These are phyloP conservation scores for Hypoxylon sp. DNA, from an alignment of 2,329 filamentous ascomycete species.

Conservation along the genomic window DNA sequence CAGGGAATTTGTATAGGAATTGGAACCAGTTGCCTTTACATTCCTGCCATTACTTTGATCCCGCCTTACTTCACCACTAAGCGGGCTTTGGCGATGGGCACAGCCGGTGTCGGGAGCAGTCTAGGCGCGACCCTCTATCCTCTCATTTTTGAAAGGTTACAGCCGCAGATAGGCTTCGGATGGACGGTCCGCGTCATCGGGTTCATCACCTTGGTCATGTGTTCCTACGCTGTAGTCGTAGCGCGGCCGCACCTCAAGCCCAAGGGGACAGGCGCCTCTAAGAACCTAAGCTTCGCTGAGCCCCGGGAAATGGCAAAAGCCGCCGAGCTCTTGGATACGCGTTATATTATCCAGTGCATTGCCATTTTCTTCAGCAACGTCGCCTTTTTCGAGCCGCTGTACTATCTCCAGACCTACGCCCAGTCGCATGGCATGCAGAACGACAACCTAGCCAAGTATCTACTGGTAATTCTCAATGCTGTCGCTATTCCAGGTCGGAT, in stretches of 20 bases:
- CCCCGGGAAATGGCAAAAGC: conserved; percentile 2
- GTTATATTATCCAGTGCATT: conserved; percentile 2
- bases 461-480: conserved; percentile 14
- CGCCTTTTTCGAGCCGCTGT: conserved; percentile 12
- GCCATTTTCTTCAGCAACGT: conserved; percentile 15
- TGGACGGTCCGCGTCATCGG: conserved; percentile 14
- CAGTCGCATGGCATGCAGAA: conserved; percentile 13
- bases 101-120: conserved; percentile 3
- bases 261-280: neutral
- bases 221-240: conserved; percentile 5
- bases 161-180: conserved; percentile 13
- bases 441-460: conserved; percentile 9
- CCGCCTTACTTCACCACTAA: conserved; percentile 15
- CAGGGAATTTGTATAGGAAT: conserved; percentile 16
- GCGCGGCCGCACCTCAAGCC: conserved; percentile 11
- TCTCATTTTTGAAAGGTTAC: conserved; percentile 12
- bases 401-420: conserved; percentile 15
- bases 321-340: conserved; percentile 7
- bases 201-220: conserved; percentile 8
- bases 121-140: conserved; percentile 15
- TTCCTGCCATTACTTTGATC: conserved; percentile 13
- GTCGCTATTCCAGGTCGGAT: conserved; percentile 12
- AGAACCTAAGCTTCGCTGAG: neutral
- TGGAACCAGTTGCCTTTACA: conserved; percentile 8
- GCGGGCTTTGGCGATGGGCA: conserved; percentile 9